Evolutionary conservation across 2,329 filamentous ascomycete species (phyloP), one percentile per base, ranked within the genome.

Genomic region (Cryphonectria japonica): DNA sequence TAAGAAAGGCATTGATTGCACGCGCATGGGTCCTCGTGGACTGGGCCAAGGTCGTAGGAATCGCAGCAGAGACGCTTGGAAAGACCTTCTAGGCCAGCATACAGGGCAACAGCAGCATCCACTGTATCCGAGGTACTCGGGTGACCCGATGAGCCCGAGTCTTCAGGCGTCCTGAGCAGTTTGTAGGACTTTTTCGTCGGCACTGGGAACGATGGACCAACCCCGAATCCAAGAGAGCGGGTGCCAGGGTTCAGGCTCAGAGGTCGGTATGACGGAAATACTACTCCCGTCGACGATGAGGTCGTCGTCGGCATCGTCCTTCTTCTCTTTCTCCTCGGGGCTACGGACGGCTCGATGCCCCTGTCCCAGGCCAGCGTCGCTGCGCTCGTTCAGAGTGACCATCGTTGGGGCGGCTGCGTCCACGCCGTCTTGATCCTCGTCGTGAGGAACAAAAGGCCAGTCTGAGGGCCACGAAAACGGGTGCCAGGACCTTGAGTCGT

Each of bases 381-480:
- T 29, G n/a, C 26, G n/a, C 13, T 57, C n/a, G 26, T 29, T n/a
- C n/a, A 16, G 11, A 6, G 29, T 14, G 14, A 32, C 5, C 54
- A 19, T 19, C 3, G 54, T 39, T 11, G 61, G 37, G n/a, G n/a
- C 26, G 39, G 61, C 37, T 5, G 2, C n/a, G 39, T n/a, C 26
- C n/a, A 43, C n/a, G 22, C n/a, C 29, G 22, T 64, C 61, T 26
- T 37, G 19, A 13, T 62, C 57, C 19, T 39, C 22, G 60, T 41
- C 60, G 6, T 62, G 32, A 62, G 61, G 61, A 43, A 64, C 41
- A 16, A 64, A 64, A 11, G 61, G 61, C 61, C 61, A 64, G 37
- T 64, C 41, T 5, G 61, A 46, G 39, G 61, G 22, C 61, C 61
- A 64, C 2, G 61, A 43, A 39, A 64, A 64, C 1, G 61, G 61